Conservation (phyloP, 306 rosid genomes). For the Astragalus membranaceus region DNA sequence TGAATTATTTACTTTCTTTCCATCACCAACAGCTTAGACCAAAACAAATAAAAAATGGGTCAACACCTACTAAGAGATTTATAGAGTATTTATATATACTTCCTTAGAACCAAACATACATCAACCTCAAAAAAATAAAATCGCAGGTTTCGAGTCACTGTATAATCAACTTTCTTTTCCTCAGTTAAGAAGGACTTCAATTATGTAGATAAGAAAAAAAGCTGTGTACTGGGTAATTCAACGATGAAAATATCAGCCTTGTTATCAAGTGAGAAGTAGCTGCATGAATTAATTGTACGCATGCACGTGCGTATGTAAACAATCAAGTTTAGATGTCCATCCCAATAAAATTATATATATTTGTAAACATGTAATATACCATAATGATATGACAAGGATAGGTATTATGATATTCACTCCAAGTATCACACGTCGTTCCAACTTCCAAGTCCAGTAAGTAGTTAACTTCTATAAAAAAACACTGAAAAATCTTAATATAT, state of each 20-base stretch:
- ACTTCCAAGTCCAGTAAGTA: too few species aligned
- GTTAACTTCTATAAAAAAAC: background rate
- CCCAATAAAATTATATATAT: background rate
- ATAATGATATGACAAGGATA: background rate
- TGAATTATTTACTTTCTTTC: slow-evolving; percentile 3
- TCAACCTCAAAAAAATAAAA: background rate
- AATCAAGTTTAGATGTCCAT: background rate
- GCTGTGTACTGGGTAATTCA: background rate
- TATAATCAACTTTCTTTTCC: slow-evolving; percentile 11
- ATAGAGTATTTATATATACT: background rate
- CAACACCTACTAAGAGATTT: background rate
- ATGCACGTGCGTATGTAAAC: background rate
- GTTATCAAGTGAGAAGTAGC: background rate
- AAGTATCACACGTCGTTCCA: too few species aligned
- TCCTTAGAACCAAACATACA: background rate
- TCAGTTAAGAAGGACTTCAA: slow-evolving; percentile 6
- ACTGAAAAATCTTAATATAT: background rate
- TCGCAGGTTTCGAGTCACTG: slow-evolving; percentile 3
- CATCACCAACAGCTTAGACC: background rate
- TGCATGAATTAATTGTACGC: background rate
- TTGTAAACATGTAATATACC: background rate
- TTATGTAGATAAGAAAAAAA: background rate
- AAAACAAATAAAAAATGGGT: background rate
- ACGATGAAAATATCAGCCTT: slow-evolving; percentile 1
- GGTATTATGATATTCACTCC: background rate